phyloP scores from a whole-genome alignment of 2,329 filamentous ascomycete genomes.

The Cladophialophora chaetospira region DNA sequence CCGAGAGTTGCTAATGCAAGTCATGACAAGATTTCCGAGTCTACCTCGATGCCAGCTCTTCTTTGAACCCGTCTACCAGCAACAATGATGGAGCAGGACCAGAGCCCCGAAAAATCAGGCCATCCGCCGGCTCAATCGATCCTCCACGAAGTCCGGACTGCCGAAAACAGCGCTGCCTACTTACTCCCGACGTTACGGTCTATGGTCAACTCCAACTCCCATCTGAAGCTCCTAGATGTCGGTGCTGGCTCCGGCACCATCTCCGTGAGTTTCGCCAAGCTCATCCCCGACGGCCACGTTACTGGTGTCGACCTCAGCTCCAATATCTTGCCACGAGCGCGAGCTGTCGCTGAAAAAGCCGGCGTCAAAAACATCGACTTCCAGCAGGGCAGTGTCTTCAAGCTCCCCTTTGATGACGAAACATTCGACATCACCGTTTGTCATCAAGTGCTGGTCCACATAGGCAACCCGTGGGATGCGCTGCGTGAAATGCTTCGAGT shows the following conservation, averaged over 20 bases:
- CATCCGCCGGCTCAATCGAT: slow-evolving; percentile 8
- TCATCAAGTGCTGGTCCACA: slow-evolving; percentile 49
- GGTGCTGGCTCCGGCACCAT: slow-evolving; percentile 56
- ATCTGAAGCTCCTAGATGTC: slow-evolving; percentile 46
- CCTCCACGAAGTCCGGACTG: slow-evolving; percentile 32
- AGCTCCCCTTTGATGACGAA: slow-evolving; percentile 45
- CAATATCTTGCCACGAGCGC: slow-evolving; percentile 40
- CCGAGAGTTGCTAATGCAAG: not conserved
- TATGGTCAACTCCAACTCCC: slow-evolving; percentile 37
- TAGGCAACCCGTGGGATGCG: slow-evolving; percentile 35
- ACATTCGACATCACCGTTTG: slow-evolving; percentile 49
- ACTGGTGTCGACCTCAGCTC: slow-evolving; percentile 45
- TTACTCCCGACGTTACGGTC: slow-evolving; percentile 39
- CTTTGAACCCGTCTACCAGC: not conserved
- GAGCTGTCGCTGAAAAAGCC: slow-evolving; percentile 31
- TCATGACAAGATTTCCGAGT: not conserved
- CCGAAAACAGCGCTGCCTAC: slow-evolving; percentile 41
- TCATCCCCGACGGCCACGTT: slow-evolving; percentile 45
- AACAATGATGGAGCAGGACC: slow-evolving; percentile 13
- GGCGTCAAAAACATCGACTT: slow-evolving; percentile 40
- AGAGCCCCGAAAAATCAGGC: slow-evolving; percentile 5
- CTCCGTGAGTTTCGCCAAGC: slow-evolving; percentile 47
- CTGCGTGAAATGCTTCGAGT: slow-evolving; percentile 38
- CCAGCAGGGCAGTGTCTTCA: slow-evolving; percentile 39
- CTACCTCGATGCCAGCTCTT: not conserved